Conservation (phyloP, 1,139 yeast genomes). For the Dujonia santamariae region DNA sequence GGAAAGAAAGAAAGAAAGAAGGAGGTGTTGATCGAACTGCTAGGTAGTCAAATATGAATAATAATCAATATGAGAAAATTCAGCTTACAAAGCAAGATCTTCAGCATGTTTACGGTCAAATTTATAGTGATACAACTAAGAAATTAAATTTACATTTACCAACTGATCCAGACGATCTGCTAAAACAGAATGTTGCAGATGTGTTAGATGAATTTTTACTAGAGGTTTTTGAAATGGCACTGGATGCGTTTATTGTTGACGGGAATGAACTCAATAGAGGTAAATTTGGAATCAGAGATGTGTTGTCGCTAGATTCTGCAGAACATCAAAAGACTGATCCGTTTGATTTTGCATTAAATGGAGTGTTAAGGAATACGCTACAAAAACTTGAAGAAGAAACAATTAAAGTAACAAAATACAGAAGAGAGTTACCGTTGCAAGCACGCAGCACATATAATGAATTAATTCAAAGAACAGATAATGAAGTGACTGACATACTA, state of each 20-base stretch:
- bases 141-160: slow-evolving; percentile 51
- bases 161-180: slow-evolving; percentile 40
- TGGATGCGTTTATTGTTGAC: slow-evolving; percentile 49
- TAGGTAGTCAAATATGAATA: slow-evolving; percentile 17
- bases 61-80: slow-evolving; percentile 34
- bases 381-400: slow-evolving; percentile 58
- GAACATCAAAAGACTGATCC: slow-evolving; percentile 49
- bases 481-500: slow-evolving; percentile 27
- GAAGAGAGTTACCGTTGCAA: slow-evolving; percentile 50
- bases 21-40: too few relatives aligned
- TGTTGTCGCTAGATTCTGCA: background rate
- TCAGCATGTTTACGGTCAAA: slow-evolving; percentile 41
- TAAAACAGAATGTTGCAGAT: slow-evolving; percentile 41
- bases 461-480: slow-evolving; percentile 29
- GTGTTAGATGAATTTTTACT: slow-evolving; percentile 43
- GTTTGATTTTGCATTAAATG: slow-evolving; percentile 58
- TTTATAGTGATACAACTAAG: slow-evolving; percentile 35
- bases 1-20: too few relatives aligned
- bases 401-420: slow-evolving; percentile 45
- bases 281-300: slow-evolving; percentile 1
- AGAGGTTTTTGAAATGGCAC: slow-evolving; percentile 51
- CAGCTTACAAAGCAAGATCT: slow-evolving; percentile 51
- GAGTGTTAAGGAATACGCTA: slow-evolving; percentile 48
- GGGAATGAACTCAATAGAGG: slow-evolving; percentile 27
- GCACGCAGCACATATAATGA: slow-evolving; percentile 26